phyloP scores from a whole-genome alignment of 129 eudicot species.

The Cynara cardunculus region DNA sequence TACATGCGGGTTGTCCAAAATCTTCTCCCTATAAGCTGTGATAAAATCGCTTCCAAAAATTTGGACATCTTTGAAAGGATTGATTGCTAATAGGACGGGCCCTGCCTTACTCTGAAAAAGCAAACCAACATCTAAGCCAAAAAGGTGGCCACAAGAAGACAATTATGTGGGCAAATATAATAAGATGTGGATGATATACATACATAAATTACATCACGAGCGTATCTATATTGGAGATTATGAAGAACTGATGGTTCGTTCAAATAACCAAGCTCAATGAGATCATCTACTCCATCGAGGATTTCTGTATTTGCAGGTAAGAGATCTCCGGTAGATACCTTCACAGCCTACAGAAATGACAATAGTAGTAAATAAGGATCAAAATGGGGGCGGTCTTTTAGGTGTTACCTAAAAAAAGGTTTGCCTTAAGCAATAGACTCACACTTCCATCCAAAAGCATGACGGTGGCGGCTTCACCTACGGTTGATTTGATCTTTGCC shows the following conservation, averaged over 20 bases:
- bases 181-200: conserved; percentile 12
- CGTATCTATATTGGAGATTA: conserved; percentile 61
- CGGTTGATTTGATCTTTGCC: conserved; percentile 74
- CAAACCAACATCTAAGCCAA: conserved; percentile 22
- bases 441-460: conserved; percentile 72
- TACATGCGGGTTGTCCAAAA: conserved; percentile 75
- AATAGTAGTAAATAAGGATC: conserved; percentile 12
- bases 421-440: conserved; percentile 34
- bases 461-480: conserved; percentile 68
- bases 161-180: background rate
- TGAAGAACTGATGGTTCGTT: conserved; percentile 92
- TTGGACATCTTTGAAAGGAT: conserved; percentile 77
- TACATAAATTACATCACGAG: conserved; percentile 70
- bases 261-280: conserved; percentile 77
- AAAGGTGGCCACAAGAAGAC: background rate
- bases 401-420: background rate
- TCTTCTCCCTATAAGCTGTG: conserved; percentile 67
- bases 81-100: conserved; percentile 76
- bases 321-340: conserved; percentile 51
- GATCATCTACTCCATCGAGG: conserved; percentile 92
- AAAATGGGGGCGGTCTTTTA: background rate
- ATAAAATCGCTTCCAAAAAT: conserved; percentile 53
- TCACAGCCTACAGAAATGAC: conserved; percentile 46
- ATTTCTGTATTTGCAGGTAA: conserved; percentile 88
- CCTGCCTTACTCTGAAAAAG: conserved; percentile 81